phyloP scores from a whole-genome alignment of 768 basidiomycete genomes.

The Pisolithus microcarpus region DNA sequence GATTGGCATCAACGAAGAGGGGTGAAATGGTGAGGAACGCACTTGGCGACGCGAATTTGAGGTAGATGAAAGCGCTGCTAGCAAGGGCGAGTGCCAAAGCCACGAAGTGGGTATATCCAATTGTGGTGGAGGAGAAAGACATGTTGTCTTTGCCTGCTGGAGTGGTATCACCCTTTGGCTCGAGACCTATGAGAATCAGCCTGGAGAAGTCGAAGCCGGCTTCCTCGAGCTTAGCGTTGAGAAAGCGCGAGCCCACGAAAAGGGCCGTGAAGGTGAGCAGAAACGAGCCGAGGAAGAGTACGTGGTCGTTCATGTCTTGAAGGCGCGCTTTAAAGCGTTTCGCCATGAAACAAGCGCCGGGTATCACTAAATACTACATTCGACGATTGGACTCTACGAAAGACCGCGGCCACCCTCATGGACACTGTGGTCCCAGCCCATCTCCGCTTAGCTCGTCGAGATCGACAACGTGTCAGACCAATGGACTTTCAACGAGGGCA shows the following conservation, averaged over 20 bases:
- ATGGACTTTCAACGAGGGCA: neutral
- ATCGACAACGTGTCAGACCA: neutral
- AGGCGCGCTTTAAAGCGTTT: neutral
- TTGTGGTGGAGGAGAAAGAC: slow-evolving; percentile 4
- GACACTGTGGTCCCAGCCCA: neutral
- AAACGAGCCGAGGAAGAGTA: slow-evolving; percentile 50
- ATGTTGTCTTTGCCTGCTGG: slow-evolving; percentile 4
- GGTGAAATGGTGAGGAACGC: slow-evolving; percentile 21
- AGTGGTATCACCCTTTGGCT: slow-evolving; percentile 16
- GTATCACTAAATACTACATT: too few species aligned
- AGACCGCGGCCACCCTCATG: neutral
- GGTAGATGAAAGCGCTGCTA: slow-evolving; percentile 44
- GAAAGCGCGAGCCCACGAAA: slow-evolving; percentile 34
- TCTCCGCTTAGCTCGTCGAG: neutral
- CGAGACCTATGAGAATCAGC: slow-evolving; percentile 58
- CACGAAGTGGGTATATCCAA: slow-evolving; percentile 36
- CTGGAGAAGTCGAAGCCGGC: slow-evolving; percentile 53
- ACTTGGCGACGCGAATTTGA: slow-evolving; percentile 40
- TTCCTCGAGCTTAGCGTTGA: slow-evolving; percentile 38
- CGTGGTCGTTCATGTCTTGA: slow-evolving; percentile 39
- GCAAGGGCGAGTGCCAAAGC: slow-evolving; percentile 47
- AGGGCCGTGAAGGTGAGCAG: slow-evolving; percentile 41
- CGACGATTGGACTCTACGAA: too few species aligned
- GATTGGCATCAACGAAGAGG: slow-evolving; percentile 1
- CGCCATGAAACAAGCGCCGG: too few species aligned